A percentile compares a stretch with the other conserved stretches of the same genome.
These are phyloP conservation scores for Acanthamoeba polyphaga DNA, from an alignment of 208 protist species.

Conservation along the genomic window DNA sequence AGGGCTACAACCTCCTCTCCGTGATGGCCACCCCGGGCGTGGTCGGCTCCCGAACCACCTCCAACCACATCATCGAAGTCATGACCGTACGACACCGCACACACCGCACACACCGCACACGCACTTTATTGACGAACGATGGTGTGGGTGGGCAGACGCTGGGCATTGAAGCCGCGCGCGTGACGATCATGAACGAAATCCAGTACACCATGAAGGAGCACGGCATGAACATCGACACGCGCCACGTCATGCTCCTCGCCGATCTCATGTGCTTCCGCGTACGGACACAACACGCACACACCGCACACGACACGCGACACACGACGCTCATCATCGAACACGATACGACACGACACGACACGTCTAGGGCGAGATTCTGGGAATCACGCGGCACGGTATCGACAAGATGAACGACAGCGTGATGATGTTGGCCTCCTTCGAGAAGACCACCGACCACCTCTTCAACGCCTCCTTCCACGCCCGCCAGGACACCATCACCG, in stretches of 20 bases:
- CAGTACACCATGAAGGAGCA: conserved; percentile 96
- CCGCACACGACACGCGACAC: too few species aligned
- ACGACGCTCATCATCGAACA: too few species aligned
- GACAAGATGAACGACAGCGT: conserved; percentile 99
- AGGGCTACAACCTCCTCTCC: conserved; percentile 93
- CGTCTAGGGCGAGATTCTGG: conserved; percentile 95
- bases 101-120: too few species aligned
- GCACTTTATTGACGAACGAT: not conserved
- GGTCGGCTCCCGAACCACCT: conserved; percentile 92
- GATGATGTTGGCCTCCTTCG: conserved; percentile 99
- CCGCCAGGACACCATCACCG: conserved; percentile 87
- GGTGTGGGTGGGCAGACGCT: conserved; percentile 85
- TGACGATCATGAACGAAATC: conserved; percentile 98
- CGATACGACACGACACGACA: not conserved
- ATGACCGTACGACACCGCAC: conserved; percentile 83
- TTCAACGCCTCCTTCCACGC: conserved; percentile 98
- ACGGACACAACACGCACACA: too few species aligned
- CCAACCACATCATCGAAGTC: conserved; percentile 98
- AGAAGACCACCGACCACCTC: conserved; percentile 99
- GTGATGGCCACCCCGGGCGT: conserved; percentile 98
- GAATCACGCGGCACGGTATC: conserved; percentile 99
- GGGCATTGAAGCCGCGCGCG: conserved; percentile 98
- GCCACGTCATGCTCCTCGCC: conserved; percentile 98
- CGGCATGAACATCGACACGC: conserved; percentile 97
- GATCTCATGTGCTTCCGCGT: conserved; percentile 99